Evolutionary conservation across 352 stramenopile species (phyloP), one percentile per base, ranked within the genome.

Genomic region (Globisporangium spinosum): DNA sequence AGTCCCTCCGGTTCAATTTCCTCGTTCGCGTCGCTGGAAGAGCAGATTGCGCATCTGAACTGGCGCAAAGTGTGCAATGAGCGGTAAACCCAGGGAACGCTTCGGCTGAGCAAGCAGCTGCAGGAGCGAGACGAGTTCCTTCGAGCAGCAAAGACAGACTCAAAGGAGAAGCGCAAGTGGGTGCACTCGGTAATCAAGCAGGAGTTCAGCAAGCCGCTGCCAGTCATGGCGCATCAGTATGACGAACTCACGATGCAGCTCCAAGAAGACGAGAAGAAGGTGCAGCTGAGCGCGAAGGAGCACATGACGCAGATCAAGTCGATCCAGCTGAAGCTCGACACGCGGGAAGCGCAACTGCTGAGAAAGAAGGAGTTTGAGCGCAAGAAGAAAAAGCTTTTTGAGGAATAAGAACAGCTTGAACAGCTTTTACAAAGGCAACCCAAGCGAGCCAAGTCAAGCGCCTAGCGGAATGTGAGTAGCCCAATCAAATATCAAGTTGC

Each of bases 401-500:
- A 68, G 7, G 29, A 61, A 34, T 34, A 25, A 17, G 57, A 70
- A 38, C 32, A 38, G 0, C 32, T 38, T 32, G 35, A 43, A 58
- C 5, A 59, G 29, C 12, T 49, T 49, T 51, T 51, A 12, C 35
- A 54, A 71, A 15, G 20, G 20, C 55, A 12, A 45, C 7, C 15
- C 15, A 34, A n/a, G 12, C 3, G 10, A 25, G 10, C 55, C 55
- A 45, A 40, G 9, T 12, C 15, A 43, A 57, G 43, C 6, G 9
- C 17, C 64, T 67, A 91, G 70, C 86, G 83, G 66, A 94, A 95
- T 61, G 89, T 89, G 32, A 98, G 71, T 20, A 98, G 72, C 67
- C 98, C 93, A 83, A 70, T 98, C 94, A 69, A 98, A 98, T 27
- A 95, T 86, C 27, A 98, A 76, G 71, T 96, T 91, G 27, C 91